These are phyloP conservation scores for Terfezia boudieri DNA, from an alignment of 495 filamentous ascomycete genomes.

Conservation along the genomic window DNA sequence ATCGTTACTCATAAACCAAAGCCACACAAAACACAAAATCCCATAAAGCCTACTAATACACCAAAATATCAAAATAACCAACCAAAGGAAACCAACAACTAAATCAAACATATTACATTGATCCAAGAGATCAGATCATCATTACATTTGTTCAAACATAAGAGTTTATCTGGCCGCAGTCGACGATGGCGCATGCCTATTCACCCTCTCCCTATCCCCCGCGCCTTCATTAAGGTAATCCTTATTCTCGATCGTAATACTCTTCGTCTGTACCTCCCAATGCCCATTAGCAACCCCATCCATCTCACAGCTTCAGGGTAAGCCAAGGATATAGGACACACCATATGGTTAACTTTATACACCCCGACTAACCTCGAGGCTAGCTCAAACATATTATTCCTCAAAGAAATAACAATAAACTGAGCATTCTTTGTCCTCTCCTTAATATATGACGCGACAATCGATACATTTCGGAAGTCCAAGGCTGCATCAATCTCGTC, in stretches of 20 bases:
- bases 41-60: too few relatives aligned
- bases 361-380: conserved; percentile 82
- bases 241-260: conserved; percentile 79
- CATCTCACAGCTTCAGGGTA: not conserved
- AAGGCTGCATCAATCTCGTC: conserved; percentile 97
- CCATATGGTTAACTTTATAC: conserved; percentile 99
- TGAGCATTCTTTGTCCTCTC: conserved; percentile 97
- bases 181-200: too few relatives aligned
- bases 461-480: conserved; percentile 96
- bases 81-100: too few relatives aligned
- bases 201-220: too few relatives aligned
- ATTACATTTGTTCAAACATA: too few relatives aligned
- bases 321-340: conserved; percentile 17
- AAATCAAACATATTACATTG: too few relatives aligned
- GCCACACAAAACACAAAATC: too few relatives aligned
- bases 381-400: conserved; percentile 99
- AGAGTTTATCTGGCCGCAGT: too few relatives aligned
- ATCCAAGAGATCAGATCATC: too few relatives aligned
- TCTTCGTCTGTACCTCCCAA: conserved; percentile 39
- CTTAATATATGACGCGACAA: conserved; percentile 96
- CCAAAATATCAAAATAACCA: too few relatives aligned
- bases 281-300: not conserved
- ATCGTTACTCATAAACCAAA: too few relatives aligned
- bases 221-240: conserved; percentile 39
- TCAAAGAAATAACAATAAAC: conserved; percentile 91